phyloP scores from a whole-genome alignment of 371 early-diverging fungal species.

The Chytridiales sp. region DNA sequence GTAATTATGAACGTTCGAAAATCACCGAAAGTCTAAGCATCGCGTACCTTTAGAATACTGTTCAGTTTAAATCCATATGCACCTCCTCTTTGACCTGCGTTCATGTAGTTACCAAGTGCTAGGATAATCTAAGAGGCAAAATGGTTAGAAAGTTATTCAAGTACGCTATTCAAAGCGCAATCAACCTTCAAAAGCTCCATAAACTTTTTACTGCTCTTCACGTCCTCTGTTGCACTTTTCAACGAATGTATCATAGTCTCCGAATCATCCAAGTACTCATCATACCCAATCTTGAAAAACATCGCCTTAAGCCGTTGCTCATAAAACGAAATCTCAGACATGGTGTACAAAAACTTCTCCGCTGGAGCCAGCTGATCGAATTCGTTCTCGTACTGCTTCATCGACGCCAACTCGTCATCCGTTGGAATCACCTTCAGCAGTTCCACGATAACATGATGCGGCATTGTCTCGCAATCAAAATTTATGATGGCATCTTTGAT shows the following conservation, averaged over 20 bases:
- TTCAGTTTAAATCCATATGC: slow-evolving; percentile 57
- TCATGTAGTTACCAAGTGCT: slow-evolving; percentile 59
- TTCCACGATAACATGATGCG: slow-evolving; percentile 39
- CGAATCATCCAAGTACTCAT: slow-evolving; percentile 47
- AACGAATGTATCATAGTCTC: slow-evolving; percentile 36
- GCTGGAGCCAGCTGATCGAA: slow-evolving; percentile 42
- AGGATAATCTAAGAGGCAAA: slow-evolving; percentile 35
- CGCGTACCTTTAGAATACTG: slow-evolving; percentile 45
- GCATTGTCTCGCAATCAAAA: slow-evolving; percentile 37
- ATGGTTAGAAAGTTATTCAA: background rate
- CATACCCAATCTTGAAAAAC: slow-evolving; percentile 36
- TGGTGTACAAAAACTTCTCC: slow-evolving; percentile 47
- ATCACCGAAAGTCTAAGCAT: background rate
- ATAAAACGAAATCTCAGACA: slow-evolving; percentile 40
- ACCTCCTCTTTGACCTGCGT: slow-evolving; percentile 54
- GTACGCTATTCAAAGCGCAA: background rate
- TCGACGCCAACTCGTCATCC: slow-evolving; percentile 45
- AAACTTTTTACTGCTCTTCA: slow-evolving; percentile 44
- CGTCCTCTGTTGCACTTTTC: slow-evolving; percentile 39
- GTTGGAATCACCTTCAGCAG: slow-evolving; percentile 51
- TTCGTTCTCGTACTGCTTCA: slow-evolving; percentile 42
- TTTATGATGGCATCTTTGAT: slow-evolving; percentile 41
- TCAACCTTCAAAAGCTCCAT: slow-evolving; percentile 45
- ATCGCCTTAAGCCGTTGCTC: slow-evolving; percentile 47
- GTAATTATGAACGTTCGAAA: background rate